Conservation (phyloP, 169 alveolate species). For the Plasmodium gaboni region DNA sequence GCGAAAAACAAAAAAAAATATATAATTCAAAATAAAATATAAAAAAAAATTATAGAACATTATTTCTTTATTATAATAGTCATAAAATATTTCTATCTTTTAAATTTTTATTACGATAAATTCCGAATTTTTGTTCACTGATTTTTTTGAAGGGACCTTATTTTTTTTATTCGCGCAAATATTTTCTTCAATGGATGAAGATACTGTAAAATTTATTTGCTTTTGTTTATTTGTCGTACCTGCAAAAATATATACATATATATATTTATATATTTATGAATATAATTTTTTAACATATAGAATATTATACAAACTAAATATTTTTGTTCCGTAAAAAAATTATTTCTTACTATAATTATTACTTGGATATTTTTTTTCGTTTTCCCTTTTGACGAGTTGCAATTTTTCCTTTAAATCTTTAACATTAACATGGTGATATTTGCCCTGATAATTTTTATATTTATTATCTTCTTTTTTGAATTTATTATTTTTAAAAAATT, state of each 20-base stretch:
- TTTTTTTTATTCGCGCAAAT: constrained; percentile 36
- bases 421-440: constrained; percentile 24
- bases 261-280: neutral
- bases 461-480: constrained; percentile 63
- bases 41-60: neutral
- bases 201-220: constrained; percentile 46
- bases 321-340: neutral
- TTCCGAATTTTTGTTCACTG: constrained; percentile 26
- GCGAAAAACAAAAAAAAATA: neutral
- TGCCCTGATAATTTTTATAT: constrained; percentile 20
- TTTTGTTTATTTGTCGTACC: constrained; percentile 45
- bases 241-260: constrained; percentile 5
- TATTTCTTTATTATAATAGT: neutral
- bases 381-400: constrained; percentile 57
- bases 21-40: neutral
- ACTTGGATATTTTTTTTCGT: constrained; percentile 74
- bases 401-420: constrained; percentile 71
- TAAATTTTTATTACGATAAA: constrained; percentile 45
- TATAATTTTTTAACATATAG: neutral
- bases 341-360: neutral
- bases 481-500: constrained; percentile 14
- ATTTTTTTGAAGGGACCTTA: constrained; percentile 33
- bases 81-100: neutral
- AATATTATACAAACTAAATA: neutral
- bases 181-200: constrained; percentile 53